Percentiles rank a stretch among this genome's conserved stretches.
Evolutionary conservation across 495 filamentous ascomycete genomes (phyloP).

Genomic region (Penicillium waksmanii): DNA sequence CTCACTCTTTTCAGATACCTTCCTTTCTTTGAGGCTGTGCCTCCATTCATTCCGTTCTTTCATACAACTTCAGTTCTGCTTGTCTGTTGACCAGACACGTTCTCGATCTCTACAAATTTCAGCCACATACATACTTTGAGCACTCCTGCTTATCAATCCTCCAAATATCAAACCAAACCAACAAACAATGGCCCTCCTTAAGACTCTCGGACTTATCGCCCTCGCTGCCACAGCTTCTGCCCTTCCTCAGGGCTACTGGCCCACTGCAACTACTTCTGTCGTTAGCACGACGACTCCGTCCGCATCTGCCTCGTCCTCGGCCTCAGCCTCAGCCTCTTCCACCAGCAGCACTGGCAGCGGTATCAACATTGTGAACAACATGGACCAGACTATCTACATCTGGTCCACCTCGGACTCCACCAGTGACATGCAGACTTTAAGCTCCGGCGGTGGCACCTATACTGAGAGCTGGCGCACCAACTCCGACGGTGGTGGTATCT

Average conservation of each 20-base stretch:
- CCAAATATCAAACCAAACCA: not conserved
- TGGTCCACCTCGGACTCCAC: slow-evolving; percentile 37
- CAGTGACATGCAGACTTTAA: slow-evolving; percentile 32
- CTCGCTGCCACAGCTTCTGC: slow-evolving; percentile 25
- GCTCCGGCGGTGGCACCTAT: slow-evolving; percentile 31
- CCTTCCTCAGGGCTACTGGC: slow-evolving; percentile 4
- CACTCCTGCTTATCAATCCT: not conserved
- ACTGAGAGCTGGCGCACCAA: slow-evolving; percentile 38
- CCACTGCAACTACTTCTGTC: slow-evolving; percentile 13
- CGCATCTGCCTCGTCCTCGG: not conserved
- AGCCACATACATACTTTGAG: not conserved
- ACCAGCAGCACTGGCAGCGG: slow-evolving; percentile 22
- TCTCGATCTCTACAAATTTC: slow-evolving; percentile 9
- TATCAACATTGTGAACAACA: slow-evolving; percentile 43
- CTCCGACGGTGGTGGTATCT: slow-evolving; percentile 44
- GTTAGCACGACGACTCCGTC: slow-evolving; percentile 11
- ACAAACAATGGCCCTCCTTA: slow-evolving; percentile 31
- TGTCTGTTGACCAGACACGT: slow-evolving; percentile 26
- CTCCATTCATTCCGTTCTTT: slow-evolving; percentile 14
- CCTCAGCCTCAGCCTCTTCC: slow-evolving; percentile 13
- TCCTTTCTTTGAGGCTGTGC: slow-evolving; percentile 23
- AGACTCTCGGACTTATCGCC: slow-evolving; percentile 17
- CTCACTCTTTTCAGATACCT: slow-evolving; percentile 1
- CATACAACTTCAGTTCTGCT: slow-evolving; percentile 3
- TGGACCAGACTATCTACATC: slow-evolving; percentile 36